Conservation (phyloP, 2,329 filamentous ascomycete species). For the Corynespora cassiicola region DNA sequence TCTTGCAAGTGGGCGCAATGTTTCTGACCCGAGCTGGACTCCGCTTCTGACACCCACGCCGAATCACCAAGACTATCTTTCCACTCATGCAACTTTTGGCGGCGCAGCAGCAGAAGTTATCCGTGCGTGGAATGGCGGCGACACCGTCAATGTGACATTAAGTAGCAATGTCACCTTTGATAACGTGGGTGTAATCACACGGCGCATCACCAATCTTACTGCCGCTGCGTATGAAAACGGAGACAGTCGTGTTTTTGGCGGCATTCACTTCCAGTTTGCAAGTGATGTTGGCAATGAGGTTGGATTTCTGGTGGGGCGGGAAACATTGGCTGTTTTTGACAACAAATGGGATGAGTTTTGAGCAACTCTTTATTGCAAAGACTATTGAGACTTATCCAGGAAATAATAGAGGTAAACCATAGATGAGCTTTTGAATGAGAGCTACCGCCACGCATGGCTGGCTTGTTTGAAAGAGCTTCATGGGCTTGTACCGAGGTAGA, state of each 20-base stretch:
- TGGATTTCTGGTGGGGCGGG: conserved; percentile 17
- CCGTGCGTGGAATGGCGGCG: conserved; percentile 22
- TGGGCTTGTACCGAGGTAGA: no score
- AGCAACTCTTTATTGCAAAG: no score
- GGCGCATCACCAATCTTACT: conserved; percentile 28
- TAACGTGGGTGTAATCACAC: conserved; percentile 26
- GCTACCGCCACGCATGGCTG: no score
- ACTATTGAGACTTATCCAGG: no score
- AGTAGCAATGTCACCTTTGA: conserved; percentile 34
- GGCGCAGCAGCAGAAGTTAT: conserved; percentile 31
- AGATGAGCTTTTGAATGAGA: no score
- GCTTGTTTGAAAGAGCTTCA: no score
- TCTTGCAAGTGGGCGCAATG: conserved; percentile 25
- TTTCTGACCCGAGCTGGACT: conserved; percentile 25
- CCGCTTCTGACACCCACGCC: conserved; percentile 32
- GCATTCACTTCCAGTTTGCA: conserved; percentile 35
- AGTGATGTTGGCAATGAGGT: conserved; percentile 25
- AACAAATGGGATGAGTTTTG: conserved; percentile 22
- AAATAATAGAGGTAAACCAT: no score
- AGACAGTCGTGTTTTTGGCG: conserved; percentile 33
- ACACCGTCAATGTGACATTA: conserved; percentile 22
- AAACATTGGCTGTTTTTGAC: conserved; percentile 23
- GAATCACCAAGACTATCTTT: conserved; percentile 35
- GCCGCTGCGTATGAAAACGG: conserved; percentile 33
- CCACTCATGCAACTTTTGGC: conserved; percentile 34